Base-by-base conservation (phyloP, 148 eudicot genomes). In the Heliosperma pusillum region DNA sequence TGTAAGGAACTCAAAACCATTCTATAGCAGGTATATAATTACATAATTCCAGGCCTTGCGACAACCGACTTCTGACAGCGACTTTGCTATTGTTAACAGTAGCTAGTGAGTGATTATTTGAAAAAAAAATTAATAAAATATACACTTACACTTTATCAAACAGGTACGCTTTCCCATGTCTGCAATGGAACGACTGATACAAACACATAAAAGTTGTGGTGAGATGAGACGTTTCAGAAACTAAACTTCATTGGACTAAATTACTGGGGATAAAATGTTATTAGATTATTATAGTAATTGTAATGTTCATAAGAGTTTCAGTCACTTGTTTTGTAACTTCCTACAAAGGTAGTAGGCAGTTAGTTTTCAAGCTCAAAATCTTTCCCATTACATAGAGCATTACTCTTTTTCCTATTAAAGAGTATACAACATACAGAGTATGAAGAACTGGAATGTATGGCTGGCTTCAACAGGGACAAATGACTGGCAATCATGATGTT, bases 151-250 rank as follows among this genome's bases (percentile, higher is more conserved):
- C 87, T 16, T 86, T 89, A 30, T 87, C 82, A 57, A 91, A 88
- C 76, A 91, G 98, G 80, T 93, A 93, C 77, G 97, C 97, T 80
- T 69, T 91, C 45, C 98, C 97, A 81, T 88, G 82, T 75, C 85
- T 80, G 87, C 85, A 76, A 68, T 86, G 91, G 84, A 93, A 93
- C 21, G 86, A 73, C 97, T 93, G 92, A 83, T 84, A 73, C 77
- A 87, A 19, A 76, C 33, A 44, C 15, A 73, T 56, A 68, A 29
- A 29, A 69, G 4, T 59, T 56, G n/a, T 65, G 13, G 55, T 66
- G 22, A 66, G 45, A 66, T 15, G 17, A 50, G 13, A 12, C 3
- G 55, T 2, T 50, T 13, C 8, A 50, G 55, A 12, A 3, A 16
- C 17, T 50, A 50, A 12, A 50, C 13, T 13, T 2, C 17, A 50